A percentile compares a stretch with the other conserved stretches of the same genome.
Evolutionary conservation across 75 land plant genomes (phyloP).

Genomic region (Isoetes taiwanensis): DNA sequence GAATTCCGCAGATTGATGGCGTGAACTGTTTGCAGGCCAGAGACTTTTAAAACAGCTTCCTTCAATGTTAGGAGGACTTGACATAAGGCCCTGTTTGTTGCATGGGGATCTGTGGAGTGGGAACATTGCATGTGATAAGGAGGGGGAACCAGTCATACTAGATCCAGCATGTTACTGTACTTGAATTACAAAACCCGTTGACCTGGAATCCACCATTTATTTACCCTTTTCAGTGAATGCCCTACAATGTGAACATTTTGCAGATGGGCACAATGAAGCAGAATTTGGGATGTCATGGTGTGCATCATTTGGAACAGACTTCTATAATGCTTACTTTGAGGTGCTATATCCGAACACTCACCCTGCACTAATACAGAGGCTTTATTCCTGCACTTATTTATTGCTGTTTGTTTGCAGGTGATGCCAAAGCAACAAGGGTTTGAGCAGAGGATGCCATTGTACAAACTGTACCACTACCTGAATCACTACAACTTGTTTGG

Average conservation of each 20-base stretch:
- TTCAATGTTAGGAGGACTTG: slow-evolving; percentile 52
- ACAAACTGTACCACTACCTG: slow-evolving; percentile 86
- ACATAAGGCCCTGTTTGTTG: slow-evolving; percentile 72
- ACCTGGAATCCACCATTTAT: too few relatives aligned
- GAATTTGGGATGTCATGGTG: slow-evolving; percentile 99
- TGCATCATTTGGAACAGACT: slow-evolving; percentile 85
- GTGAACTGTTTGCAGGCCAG: slow-evolving; percentile 33
- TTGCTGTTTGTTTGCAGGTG: too few relatives aligned
- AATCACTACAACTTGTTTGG: slow-evolving; percentile 98
- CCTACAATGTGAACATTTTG: too few relatives aligned
- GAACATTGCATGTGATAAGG: slow-evolving; percentile 62
- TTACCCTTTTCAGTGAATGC: too few relatives aligned
- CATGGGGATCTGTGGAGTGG: slow-evolving; percentile 99
- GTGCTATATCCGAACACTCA: slow-evolving; percentile 31
- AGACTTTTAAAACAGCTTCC: slow-evolving; percentile 44
- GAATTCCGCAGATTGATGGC: neutral
- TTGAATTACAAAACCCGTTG: too few relatives aligned
- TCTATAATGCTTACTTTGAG: slow-evolving; percentile 89
- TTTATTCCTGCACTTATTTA: too few relatives aligned
- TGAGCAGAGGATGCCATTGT: slow-evolving; percentile 71
- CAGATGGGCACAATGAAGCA: slow-evolving; percentile 98
- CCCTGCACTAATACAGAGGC: too few relatives aligned
- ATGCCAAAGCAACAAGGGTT: slow-evolving; percentile 94
- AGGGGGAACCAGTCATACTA: slow-evolving; percentile 89
- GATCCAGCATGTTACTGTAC: slow-evolving; percentile 99